phyloP scores from a whole-genome alignment of 1,139 yeast genomes.

The Suhomyces wounanorum region DNA sequence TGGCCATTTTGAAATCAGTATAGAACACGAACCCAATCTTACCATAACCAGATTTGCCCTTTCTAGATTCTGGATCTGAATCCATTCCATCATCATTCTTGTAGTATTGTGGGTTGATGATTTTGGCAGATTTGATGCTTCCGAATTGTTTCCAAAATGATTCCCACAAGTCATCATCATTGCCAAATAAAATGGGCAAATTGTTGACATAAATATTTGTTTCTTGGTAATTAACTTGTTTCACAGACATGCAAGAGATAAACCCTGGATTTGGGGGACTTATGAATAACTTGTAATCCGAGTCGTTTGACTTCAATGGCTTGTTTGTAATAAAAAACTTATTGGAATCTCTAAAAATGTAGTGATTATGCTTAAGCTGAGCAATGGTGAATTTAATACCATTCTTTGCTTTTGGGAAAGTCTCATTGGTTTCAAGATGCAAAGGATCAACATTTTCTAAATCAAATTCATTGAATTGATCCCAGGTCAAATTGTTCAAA shows the following conservation, averaged over 20 bases:
- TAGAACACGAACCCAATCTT: constrained; percentile 49
- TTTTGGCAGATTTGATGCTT: constrained; percentile 43
- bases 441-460: constrained; percentile 13
- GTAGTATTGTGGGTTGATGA: constrained; percentile 47
- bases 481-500: constrained; percentile 30
- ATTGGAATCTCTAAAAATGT: constrained; percentile 22
- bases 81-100: constrained; percentile 17
- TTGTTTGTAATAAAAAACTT: constrained; percentile 11
- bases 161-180: constrained; percentile 43
- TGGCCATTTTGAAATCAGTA: constrained; percentile 39
- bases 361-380: constrained; percentile 44
- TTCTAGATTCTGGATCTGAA: constrained; percentile 15
- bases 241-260: constrained; percentile 18
- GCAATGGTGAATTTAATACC: constrained; percentile 37
- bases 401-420: constrained; percentile 28
- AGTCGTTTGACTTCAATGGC: background rate
- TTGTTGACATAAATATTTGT: constrained; percentile 61
- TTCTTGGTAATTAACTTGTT: constrained; percentile 49
- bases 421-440: constrained; percentile 8
- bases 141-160: constrained; percentile 47
- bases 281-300: constrained; percentile 1
- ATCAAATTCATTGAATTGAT: constrained; percentile 27
- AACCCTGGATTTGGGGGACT: constrained; percentile 13
- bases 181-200: constrained; percentile 45
- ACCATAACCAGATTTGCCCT: constrained; percentile 23